Evolutionary conservation across 306 rosid species (phyloP).

Genomic region (Glycine soja): DNA sequence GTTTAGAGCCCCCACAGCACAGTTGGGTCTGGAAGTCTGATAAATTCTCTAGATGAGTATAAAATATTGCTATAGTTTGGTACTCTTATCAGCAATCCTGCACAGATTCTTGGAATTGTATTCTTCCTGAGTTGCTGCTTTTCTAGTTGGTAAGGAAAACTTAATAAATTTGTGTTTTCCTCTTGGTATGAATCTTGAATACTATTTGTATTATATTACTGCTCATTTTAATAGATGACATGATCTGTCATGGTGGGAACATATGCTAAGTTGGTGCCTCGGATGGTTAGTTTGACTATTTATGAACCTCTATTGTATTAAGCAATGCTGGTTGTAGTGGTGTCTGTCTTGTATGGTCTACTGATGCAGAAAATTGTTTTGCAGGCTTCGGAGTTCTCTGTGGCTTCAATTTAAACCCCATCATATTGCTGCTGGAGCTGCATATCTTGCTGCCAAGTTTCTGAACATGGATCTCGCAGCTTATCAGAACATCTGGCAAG

Average conservation of each 20-base stretch:
- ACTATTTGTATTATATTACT: conserved; percentile 50
- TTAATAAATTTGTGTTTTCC: conserved; percentile 60
- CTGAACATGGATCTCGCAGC: conserved; percentile 79
- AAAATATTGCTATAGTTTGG: conserved; percentile 76
- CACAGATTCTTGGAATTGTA: conserved; percentile 91
- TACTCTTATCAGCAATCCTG: conserved; percentile 91
- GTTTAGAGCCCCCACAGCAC: conserved; percentile 75
- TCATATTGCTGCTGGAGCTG: conserved; percentile 98
- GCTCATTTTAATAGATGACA: conserved; percentile 56
- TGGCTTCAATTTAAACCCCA: conserved; percentile 99
- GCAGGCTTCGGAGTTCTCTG: conserved; percentile 95
- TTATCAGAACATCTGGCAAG: conserved; percentile 80
- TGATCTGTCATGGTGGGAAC: conserved; percentile 64
- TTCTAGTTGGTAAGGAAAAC: conserved; percentile 95
- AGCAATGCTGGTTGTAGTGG: conserved; percentile 39
- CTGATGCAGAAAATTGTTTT: conserved; percentile 41
- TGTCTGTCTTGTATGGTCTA: conserved; percentile 25
- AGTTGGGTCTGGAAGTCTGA: conserved; percentile 82
- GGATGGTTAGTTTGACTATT: conserved; percentile 76
- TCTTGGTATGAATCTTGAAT: conserved; percentile 60
- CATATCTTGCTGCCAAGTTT: conserved; percentile 86
- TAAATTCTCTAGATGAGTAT: conserved; percentile 73
- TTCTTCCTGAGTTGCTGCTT: conserved; percentile 99
- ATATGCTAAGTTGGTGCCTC: conserved; percentile 62
- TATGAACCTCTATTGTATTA: conserved; percentile 48